Evolutionary conservation across 176 grass and related monocot species (phyloP), one percentile per base, ranked within the genome.

Genomic region (Hsuehochloa calcarea): DNA sequence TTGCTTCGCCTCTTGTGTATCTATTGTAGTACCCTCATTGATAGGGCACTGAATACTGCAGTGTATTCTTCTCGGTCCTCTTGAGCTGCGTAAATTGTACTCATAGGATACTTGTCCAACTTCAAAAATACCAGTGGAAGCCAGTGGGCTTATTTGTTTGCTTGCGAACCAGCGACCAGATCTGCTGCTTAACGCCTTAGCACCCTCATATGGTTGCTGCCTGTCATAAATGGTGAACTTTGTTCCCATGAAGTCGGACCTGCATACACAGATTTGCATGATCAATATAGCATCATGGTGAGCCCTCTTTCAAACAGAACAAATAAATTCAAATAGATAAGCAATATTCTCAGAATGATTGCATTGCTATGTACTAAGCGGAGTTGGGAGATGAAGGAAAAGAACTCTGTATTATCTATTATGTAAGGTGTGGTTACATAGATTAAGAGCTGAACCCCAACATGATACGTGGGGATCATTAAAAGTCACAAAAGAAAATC

Each of bases 181-280:
- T 84, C 90, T 43, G 13, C 85, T 85, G 43, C 66, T 92, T 70
- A 84, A 79, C 25, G 62, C 75, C 52, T 90, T 92, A 58, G 86
- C 81, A 78, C 72, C 87, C 72, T 44, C 72, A 58, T 66, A 83
- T 35, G 71, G 80, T 55, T 73, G 72, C 54, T 72, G 51, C 9
- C 40, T 81, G 71, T 91, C 88, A 81, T 81, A 88, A 75, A 94
- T 67, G 1, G 79, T 81, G 64, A 90, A 91, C 41, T 92, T 92
- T 69, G 92, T 89, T 66, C 90, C 71, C 43, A 72, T 79, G 27
- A 97, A 92, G 38, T 91, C 78, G 34, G 90, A 94, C 90, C 85
- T 92, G 80, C 62, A 81, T 45, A 12, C 15, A 68, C 6, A 47
- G 50, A 16, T 76, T 25, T 50, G 46, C 46, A 63, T 41, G 19